Evolutionary conservation across 2,329 filamentous ascomycete species (phyloP).

Genomic region (Periconia sp.): DNA sequence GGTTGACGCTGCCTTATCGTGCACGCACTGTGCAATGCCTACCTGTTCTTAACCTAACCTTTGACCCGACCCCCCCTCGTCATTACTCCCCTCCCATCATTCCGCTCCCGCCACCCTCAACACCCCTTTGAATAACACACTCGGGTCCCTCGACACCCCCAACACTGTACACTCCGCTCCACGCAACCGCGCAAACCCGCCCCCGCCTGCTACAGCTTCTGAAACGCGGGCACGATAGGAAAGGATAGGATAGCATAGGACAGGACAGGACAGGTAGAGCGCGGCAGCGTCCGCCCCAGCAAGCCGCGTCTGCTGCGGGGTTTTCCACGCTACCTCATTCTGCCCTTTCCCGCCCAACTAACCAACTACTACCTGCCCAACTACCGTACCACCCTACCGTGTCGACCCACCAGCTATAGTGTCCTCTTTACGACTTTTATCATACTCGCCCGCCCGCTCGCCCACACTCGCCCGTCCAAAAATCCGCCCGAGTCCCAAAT

Average conservation of each 20-base stretch:
- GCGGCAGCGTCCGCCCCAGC: neutral
- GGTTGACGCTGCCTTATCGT: too few relatives aligned
- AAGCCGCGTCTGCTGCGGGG: neutral
- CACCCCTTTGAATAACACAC: neutral
- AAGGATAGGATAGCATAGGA: neutral
- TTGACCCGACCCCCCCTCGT: too few relatives aligned
- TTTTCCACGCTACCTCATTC: neutral
- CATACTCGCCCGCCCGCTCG: too few relatives aligned
- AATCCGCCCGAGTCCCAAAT: slow-evolving; percentile 18
- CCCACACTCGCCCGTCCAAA: too few relatives aligned
- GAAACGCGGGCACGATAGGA: neutral
- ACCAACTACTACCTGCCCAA: neutral
- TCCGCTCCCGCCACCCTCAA: neutral
- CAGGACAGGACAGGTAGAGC: neutral
- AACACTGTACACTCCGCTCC: neutral
- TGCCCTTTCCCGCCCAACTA: neutral
- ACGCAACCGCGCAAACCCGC: neutral
- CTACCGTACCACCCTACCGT: neutral
- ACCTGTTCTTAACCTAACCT: too few relatives aligned
- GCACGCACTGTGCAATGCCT: too few relatives aligned
- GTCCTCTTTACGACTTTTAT: too few relatives aligned
- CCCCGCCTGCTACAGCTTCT: neutral
- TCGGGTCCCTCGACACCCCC: neutral
- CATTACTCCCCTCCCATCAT: neutral
- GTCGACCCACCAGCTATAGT: too few relatives aligned